Conservation (phyloP, 768 basidiomycete species). For the Suillus placidus region DNA sequence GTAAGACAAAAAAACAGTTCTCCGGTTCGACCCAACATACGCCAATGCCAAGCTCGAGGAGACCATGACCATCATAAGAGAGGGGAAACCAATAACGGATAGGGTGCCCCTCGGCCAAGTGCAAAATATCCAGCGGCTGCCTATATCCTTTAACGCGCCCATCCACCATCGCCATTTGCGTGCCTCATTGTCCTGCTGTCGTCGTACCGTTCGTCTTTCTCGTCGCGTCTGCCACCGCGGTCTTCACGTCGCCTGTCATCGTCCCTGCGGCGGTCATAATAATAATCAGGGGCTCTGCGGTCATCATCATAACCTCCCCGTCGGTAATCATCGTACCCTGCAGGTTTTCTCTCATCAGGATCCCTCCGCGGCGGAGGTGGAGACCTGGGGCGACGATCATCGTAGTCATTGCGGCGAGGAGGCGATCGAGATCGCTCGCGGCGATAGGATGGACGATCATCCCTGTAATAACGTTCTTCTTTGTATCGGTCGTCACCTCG, state of each 20-base stretch:
- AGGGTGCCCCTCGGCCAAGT: slow-evolving; percentile 28
- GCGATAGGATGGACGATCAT: slow-evolving; percentile 51
- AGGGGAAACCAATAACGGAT: slow-evolving; percentile 43
- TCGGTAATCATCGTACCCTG: slow-evolving; percentile 91
- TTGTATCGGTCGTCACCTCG: slow-evolving; percentile 57
- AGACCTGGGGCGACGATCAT: slow-evolving; percentile 83
- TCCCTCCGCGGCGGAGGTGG: slow-evolving; percentile 76
- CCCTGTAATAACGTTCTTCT: slow-evolving; percentile 59
- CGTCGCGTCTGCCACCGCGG: slow-evolving; percentile 74
- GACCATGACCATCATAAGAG: slow-evolving; percentile 54
- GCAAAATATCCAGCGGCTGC: slow-evolving; percentile 37
- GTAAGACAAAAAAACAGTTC: slow-evolving; percentile 41
- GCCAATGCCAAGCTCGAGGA: slow-evolving; percentile 40
- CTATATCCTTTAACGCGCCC: slow-evolving; percentile 64
- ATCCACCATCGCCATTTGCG: slow-evolving; percentile 77
- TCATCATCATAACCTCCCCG: slow-evolving; percentile 80
- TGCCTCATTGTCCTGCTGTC: slow-evolving; percentile 74
- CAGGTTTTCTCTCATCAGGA: slow-evolving; percentile 82
- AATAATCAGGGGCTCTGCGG: slow-evolving; percentile 80
- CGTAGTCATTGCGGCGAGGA: slow-evolving; percentile 67
- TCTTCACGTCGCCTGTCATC: slow-evolving; percentile 66
- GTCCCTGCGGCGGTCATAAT: slow-evolving; percentile 89
- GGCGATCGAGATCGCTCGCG: slow-evolving; percentile 87
- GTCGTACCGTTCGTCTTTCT: slow-evolving; percentile 81
- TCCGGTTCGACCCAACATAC: slow-evolving; percentile 40